Evolutionary conservation across 1,284 basidiomycete genomes (phyloP).

Genomic region (Heimioporus retisporus): DNA sequence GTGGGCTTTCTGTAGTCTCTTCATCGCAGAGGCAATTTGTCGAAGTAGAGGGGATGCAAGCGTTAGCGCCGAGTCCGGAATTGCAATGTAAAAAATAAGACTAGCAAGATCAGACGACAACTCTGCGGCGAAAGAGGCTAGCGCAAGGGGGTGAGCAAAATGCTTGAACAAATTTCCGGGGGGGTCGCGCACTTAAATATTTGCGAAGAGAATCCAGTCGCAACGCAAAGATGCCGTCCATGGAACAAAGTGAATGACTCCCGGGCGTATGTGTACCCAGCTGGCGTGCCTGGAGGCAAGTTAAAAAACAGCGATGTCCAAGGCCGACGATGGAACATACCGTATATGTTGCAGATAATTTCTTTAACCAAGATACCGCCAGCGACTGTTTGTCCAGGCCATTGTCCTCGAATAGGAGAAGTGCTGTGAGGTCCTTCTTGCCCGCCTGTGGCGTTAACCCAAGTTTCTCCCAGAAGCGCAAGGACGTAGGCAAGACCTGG

Average conservation of each 20-base stretch:
- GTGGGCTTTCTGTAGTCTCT: conserved; percentile 60
- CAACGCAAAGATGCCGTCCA: conserved; percentile 68
- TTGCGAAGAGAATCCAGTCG: conserved; percentile 76
- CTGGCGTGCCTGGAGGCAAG: conserved; percentile 61
- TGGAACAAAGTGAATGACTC: conserved; percentile 52
- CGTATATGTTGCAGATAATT: conserved; percentile 63
- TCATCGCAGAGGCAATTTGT: conserved; percentile 70
- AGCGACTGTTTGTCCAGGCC: conserved; percentile 55
- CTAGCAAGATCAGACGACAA: conserved; percentile 52
- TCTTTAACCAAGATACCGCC: conserved; percentile 68
- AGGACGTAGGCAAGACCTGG: conserved; percentile 70
- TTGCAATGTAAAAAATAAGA: conserved; percentile 75
- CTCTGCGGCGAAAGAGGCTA: conserved; percentile 63
- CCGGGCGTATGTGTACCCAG: conserved; percentile 68
- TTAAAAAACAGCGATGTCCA: conserved; percentile 19
- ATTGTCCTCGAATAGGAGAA: conserved; percentile 74
- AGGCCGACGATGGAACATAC: conserved; percentile 51
- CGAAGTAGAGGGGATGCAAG: conserved; percentile 70
- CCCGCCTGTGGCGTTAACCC: conserved; percentile 78
- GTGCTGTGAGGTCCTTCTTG: conserved; percentile 73
- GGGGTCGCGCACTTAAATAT: conserved; percentile 57
- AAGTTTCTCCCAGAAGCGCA: conserved; percentile 87
- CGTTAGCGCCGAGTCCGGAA: conserved; percentile 66
- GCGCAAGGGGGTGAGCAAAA: conserved; percentile 13
- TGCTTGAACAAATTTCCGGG: background rate